A percentile compares a stretch with the other conserved stretches of the same genome.
phyloP scores from a whole-genome alignment of 441 rosid genomes.

The Erysimum cheiri region DNA sequence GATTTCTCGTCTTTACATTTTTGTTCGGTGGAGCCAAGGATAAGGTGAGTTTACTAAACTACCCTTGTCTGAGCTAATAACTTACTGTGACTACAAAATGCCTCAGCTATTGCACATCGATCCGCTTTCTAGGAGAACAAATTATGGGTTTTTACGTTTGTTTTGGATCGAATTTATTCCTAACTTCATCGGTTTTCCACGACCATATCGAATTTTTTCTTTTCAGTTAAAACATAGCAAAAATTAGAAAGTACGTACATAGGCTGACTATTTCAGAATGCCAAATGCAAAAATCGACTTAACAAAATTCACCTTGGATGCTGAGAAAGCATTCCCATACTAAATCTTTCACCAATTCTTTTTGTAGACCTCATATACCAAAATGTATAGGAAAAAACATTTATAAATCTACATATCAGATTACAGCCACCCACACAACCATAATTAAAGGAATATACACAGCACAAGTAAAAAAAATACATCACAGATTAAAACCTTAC shows the following conservation, averaged over 20 bases:
- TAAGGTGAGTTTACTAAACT: background rate
- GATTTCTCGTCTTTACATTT: background rate
- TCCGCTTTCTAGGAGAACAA: background rate
- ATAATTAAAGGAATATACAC: background rate
- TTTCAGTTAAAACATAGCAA: background rate
- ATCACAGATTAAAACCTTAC: background rate
- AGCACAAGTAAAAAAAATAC: background rate
- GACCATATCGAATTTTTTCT: background rate
- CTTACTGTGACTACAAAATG: too few relatives aligned
- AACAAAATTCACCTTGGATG: too few relatives aligned
- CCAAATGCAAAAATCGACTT: too few relatives aligned
- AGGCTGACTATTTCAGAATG: background rate
- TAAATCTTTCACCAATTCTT: background rate
- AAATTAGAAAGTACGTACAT: too few relatives aligned
- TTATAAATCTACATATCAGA: background rate
- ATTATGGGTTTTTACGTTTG: background rate
- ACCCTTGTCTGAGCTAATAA: conserved; percentile 15
- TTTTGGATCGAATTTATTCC: background rate
- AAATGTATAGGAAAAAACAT: background rate
- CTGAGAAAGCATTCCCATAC: too few relatives aligned
- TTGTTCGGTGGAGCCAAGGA: background rate
- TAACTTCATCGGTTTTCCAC: background rate
- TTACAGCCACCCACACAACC: background rate
- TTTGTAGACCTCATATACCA: background rate
- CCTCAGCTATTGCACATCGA: too few relatives aligned